Base-by-base conservation (phyloP, 768 basidiomycete species). In the Kwoniella newhampshirensis region DNA sequence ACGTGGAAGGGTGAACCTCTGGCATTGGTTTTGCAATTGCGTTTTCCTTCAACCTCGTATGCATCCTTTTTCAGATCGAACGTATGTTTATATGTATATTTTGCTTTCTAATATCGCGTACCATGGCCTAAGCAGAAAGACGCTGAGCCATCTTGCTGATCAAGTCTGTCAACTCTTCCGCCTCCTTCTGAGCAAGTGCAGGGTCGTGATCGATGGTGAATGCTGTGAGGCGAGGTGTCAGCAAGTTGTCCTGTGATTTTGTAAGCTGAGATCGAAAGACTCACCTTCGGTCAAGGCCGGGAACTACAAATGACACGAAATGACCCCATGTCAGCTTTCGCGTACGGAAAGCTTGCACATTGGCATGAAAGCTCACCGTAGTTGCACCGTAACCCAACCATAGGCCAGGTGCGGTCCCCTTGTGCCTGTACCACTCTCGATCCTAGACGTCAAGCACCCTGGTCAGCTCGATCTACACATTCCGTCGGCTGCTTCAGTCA, bases 371-470 rank as follows among this genome's bases (percentile, higher is more conserved):
- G 32, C 61, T 57, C 35, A 65, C 63, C 18, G 75, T 74, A 12
- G 73, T 73, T 1, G 71, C 69, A 4, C 71, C 73, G 51, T 74
- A 73, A n/a, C 67, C 76, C 1, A 75, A 60, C 75, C 75, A 77
- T 20, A 55, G 46, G 36, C 76, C 76, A 0, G 77, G 77, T 13
- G 77, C 77, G 21, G 66, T 68, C 7, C 70, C 73, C 32, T 73
- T 72, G 54, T 77, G 77, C 44, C 66, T 64, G 58, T 76, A 77
- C 77, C 77, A 77, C 52, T 75, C 72, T 39, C 77, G 59, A 17
- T 72, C 72, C 60, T 67, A 40, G 0, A 42, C 11, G 51, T 5
- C 13, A 25, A 26, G 15, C 54, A 43, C 25, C 51, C 54, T 7
- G 37, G 36, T 35, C 46, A 59, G 47, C 23, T 36, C 23, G 49